phyloP scores from a whole-genome alignment of 305 asterid species.

The Fraxinus platypoda region DNA sequence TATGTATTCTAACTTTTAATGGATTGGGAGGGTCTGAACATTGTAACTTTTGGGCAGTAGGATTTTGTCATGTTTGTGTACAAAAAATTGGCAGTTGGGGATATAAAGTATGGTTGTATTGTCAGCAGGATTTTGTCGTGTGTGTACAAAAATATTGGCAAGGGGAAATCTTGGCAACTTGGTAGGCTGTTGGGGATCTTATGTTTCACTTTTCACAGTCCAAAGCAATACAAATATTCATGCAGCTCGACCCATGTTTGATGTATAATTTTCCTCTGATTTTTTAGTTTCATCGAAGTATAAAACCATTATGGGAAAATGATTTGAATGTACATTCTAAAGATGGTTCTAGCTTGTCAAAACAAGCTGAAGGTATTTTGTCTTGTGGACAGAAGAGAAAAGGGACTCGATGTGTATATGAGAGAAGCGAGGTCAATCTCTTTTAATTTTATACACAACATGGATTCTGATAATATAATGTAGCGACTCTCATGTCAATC shows the following conservation, averaged over 20 bases:
- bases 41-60: slow-evolving; percentile 24
- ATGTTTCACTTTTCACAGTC: not conserved
- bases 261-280: not conserved
- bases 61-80: not conserved
- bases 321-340: slow-evolving; percentile 81
- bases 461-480: not conserved
- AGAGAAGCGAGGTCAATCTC: not conserved
- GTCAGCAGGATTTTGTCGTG: not conserved
- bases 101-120: not conserved
- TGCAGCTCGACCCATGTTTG: not conserved
- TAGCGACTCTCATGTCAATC: not conserved
- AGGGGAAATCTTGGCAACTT: not conserved
- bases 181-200: not conserved
- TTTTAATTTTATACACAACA: not conserved
- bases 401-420: not conserved
- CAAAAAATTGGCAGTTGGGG: slow-evolving; percentile 5
- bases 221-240: not conserved
- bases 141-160: not conserved
- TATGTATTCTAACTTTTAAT: slow-evolving; percentile 18
- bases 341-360: slow-evolving; percentile 72
- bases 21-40: slow-evolving; percentile 31
- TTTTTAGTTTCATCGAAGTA: not conserved
- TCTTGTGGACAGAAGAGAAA: not conserved
- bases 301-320: slow-evolving; percentile 42
- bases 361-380: slow-evolving; percentile 64